Percentiles rank a stretch among this genome's conserved stretches.
Evolutionary conservation across 2,329 filamentous ascomycete genomes (phyloP).

Genomic region (Sporothrix sp.): DNA sequence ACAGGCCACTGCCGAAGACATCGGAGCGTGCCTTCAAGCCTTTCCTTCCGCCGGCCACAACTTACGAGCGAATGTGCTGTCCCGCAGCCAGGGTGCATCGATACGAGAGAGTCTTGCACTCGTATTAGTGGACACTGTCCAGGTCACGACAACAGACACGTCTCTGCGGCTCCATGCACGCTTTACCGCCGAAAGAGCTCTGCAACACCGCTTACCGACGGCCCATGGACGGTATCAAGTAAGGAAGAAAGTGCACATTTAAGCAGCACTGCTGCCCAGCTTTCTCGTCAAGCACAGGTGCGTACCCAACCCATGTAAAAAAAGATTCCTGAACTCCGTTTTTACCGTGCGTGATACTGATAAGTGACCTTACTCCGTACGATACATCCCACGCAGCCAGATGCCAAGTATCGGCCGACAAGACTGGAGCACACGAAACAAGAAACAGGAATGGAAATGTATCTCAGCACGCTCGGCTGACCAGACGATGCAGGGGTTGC

Average conservation of each 20-base stretch:
- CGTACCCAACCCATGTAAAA: background rate
- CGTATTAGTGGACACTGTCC: background rate
- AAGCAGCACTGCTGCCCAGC: background rate
- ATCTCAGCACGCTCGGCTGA: background rate
- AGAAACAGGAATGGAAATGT: conserved; percentile 5
- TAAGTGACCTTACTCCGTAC: background rate
- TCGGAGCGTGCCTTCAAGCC: too few relatives aligned
- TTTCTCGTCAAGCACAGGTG: background rate
- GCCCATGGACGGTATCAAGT: background rate
- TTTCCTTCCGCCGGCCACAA: too few relatives aligned
- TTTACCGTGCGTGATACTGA: background rate
- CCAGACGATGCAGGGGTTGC: background rate
- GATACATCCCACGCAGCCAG: too few relatives aligned
- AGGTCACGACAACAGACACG: conserved; percentile 5
- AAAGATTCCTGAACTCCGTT: background rate
- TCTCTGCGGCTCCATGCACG: conserved; percentile 3
- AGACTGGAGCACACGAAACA: background rate
- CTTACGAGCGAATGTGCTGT: background rate
- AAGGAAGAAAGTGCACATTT: too few relatives aligned
- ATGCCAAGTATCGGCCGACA: conserved; percentile 5
- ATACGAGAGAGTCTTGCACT: background rate
- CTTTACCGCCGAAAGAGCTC: background rate
- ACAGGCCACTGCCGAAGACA: too few relatives aligned
- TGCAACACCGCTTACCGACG: background rate
- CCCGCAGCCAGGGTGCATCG: background rate